phyloP scores from a whole-genome alignment of 352 stramenopile species.

The Detonula confervacea region DNA sequence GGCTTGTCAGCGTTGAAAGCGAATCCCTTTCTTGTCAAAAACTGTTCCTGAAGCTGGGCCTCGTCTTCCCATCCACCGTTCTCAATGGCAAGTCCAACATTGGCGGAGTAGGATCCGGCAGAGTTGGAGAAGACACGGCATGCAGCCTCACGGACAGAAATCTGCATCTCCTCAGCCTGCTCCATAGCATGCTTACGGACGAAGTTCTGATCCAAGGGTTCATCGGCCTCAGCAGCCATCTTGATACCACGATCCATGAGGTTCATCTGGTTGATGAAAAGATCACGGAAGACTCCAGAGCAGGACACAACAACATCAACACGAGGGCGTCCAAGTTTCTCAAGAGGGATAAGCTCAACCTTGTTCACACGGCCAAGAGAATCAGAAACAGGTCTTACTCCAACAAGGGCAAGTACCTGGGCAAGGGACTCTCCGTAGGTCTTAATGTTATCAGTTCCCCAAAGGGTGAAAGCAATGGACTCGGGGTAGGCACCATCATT shows the following conservation, averaged over 20 bases:
- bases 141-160: conserved; percentile 86
- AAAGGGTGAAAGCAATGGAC: conserved; percentile 89
- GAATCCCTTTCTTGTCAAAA: conserved; percentile 89
- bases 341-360: conserved; percentile 89
- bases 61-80: conserved; percentile 90
- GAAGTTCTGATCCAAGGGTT: conserved; percentile 87
- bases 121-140: conserved; percentile 90
- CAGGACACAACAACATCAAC: conserved; percentile 90
- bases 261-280: conserved; percentile 94
- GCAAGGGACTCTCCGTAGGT: conserved; percentile 89
- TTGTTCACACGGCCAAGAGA: conserved; percentile 90
- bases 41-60: conserved; percentile 88
- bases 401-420: conserved; percentile 87
- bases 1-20: conserved; percentile 90
- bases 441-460: conserved; percentile 92
- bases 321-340: conserved; percentile 87
- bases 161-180: conserved; percentile 85
- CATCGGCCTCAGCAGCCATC: conserved; percentile 89
- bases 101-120: conserved; percentile 89
- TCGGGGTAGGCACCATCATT: conserved; percentile 87
- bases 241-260: conserved; percentile 90
- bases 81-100: conserved; percentile 90
- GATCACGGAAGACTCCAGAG: conserved; percentile 89
- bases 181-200: conserved; percentile 88
- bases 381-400: conserved; percentile 87